Evolutionary conservation across 202 grass and related monocot genomes (phyloP).

Genomic region (Schoenoplectus triqueter): DNA sequence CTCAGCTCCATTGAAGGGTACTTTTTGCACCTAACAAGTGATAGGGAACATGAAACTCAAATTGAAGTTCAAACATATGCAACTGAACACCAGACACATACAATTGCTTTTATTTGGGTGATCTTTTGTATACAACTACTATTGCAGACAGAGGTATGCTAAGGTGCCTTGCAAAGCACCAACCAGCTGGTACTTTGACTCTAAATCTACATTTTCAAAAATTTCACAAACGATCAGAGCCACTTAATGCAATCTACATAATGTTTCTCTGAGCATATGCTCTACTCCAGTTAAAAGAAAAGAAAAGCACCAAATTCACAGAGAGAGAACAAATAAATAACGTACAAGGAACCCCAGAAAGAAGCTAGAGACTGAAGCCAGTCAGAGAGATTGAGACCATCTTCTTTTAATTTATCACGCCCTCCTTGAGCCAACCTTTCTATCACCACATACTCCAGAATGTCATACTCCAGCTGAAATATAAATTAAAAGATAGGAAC

Average conservation of each 20-base stretch:
- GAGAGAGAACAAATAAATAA: slow-evolving; percentile 18
- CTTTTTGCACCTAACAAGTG: slow-evolving; percentile 78
- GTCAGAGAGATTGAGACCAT: slow-evolving; percentile 95
- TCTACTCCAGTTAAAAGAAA: slow-evolving; percentile 9
- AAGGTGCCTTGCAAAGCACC: background rate
- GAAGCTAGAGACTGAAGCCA: slow-evolving; percentile 99
- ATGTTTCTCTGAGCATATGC: background rate
- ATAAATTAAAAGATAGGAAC: slow-evolving; percentile 42
- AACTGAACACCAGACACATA: slow-evolving; percentile 17
- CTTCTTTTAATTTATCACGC: slow-evolving; percentile 95
- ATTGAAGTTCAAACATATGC: slow-evolving; percentile 9
- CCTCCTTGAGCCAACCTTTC: slow-evolving; percentile 94
- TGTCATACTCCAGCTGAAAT: slow-evolving; percentile 93
- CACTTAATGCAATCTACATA: background rate
- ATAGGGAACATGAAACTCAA: slow-evolving; percentile 23
- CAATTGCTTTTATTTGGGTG: background rate
- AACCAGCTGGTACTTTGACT: too few species aligned
- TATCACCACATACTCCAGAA: slow-evolving; percentile 98
- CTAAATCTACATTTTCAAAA: slow-evolving; percentile 15
- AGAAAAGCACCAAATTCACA: slow-evolving; percentile 34
- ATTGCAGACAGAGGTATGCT: slow-evolving; percentile 12
- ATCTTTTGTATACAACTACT: slow-evolving; percentile 27
- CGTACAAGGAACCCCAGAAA: slow-evolving; percentile 98
- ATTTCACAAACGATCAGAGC: background rate
- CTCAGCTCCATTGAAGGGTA: slow-evolving; percentile 93